Percentiles rank a stretch among this genome's conserved stretches.
Conservation (phyloP, 108 stramenopile genomes). For the Pinguiococcus pyrenoidosus region DNA sequence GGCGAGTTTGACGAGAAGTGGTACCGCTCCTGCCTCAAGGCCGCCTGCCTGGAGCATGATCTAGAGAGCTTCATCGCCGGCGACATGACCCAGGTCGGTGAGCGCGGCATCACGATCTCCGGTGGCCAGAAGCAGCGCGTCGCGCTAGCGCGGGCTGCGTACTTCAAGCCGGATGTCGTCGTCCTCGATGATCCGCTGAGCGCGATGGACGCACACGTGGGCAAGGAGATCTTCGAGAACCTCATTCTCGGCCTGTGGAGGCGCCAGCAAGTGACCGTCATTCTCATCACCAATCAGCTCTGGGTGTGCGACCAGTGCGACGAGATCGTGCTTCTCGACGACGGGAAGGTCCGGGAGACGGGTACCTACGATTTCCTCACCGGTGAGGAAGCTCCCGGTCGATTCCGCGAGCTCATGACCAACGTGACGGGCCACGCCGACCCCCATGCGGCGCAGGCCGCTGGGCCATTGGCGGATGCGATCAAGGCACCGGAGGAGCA, state of each 20-base stretch:
- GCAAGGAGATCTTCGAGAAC: slow-evolving; percentile 58
- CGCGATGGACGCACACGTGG: slow-evolving; percentile 53
- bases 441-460: too few relatives aligned
- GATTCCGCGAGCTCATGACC: too few relatives aligned
- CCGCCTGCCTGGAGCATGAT: background rate
- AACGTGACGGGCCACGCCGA: too few relatives aligned
- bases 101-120: slow-evolving; percentile 41
- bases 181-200: slow-evolving; percentile 48
- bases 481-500: too few relatives aligned
- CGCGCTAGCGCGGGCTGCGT: slow-evolving; percentile 37
- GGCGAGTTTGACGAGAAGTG: too few relatives aligned
- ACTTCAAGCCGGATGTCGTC: slow-evolving; percentile 25
- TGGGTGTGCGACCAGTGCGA: slow-evolving; percentile 55
- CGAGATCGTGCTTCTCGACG: slow-evolving; percentile 49
- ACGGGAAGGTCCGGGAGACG: too few relatives aligned
- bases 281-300: slow-evolving; percentile 85
- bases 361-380: too few relatives aligned
- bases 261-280: slow-evolving; percentile 26
- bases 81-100: slow-evolving; percentile 39
- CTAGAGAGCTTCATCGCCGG: slow-evolving; percentile 4
- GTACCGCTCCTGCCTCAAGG: background rate
- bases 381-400: too few relatives aligned
- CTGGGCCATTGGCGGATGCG: too few relatives aligned
- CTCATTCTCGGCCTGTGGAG: slow-evolving; percentile 47
- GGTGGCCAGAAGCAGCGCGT: slow-evolving; percentile 54